These are phyloP conservation scores for Pyrus betulifolia DNA, from an alignment of 306 rosid genomes.

Conservation along the genomic window DNA sequence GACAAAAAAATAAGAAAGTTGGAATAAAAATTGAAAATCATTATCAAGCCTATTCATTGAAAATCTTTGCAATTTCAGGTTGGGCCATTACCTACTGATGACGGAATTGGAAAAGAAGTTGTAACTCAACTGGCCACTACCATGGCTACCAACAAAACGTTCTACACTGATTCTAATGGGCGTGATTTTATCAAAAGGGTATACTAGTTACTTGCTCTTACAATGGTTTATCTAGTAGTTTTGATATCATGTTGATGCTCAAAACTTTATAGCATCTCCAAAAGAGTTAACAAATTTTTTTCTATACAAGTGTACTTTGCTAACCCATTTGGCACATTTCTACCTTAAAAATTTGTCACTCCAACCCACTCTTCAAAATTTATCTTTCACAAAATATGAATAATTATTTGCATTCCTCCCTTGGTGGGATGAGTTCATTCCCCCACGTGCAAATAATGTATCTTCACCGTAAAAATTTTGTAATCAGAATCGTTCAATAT, in stretches of 20 bases:
- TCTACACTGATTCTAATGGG: slow-evolving; percentile 89
- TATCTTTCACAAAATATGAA: no score
- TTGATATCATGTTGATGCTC: neutral
- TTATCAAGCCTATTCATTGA: slow-evolving; percentile 4
- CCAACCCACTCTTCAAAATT: no score
- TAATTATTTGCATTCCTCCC: no score
- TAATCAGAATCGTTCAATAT: no score
- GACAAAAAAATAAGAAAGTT: neutral
- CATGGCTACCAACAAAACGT: slow-evolving; percentile 61
- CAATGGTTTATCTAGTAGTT: neutral
- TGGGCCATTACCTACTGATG: slow-evolving; percentile 84
- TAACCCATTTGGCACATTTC: no score
- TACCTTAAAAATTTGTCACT: no score
- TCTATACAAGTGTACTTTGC: no score
- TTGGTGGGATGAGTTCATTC: no score
- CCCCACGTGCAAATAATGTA: no score
- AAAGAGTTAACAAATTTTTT: no score
- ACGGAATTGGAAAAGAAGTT: slow-evolving; percentile 81
- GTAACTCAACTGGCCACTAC: slow-evolving; percentile 52
- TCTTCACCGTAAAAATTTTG: no score
- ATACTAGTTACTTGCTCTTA: slow-evolving; percentile 6
- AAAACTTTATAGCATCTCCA: neutral
- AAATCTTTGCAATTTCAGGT: slow-evolving; percentile 40
- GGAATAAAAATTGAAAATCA: neutral
- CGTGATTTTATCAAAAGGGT: slow-evolving; percentile 89